Base-by-base conservation (phyloP, 2,329 filamentous ascomycete genomes). In the Talaromyces sp. region DNA sequence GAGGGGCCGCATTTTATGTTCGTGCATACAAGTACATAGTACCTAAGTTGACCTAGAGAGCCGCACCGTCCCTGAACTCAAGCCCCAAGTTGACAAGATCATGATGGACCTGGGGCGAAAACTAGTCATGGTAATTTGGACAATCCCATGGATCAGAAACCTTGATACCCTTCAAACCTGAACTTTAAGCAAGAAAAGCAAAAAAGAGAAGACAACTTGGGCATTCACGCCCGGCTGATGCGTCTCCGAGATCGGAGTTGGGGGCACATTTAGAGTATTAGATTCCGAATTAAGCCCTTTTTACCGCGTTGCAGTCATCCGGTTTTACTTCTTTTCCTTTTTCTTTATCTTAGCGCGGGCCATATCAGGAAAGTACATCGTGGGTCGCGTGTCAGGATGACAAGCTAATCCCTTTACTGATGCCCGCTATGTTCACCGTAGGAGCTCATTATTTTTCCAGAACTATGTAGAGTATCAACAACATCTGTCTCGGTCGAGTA, bases 181-280 rank as follows among this genome's bases (percentile, higher is more conserved):
- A 35, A 35, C 33, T 16, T 29, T 22, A 32, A 29, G 24, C 36
- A 37, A 14, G 19, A 27, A 37, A 37, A 33, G 2, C 6, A 22
- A 41, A 33, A 3, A 33, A 19, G 6, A 2, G 29, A 45, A 35
- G n/a, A 16, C 11, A 6, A 20, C 45, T 56, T 47, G 50, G 53
- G 45, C 47, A 19, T 20, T 17, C 7, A 41, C 46, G 24, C 20
- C 16, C 24, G 24, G 16, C 24, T 27, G 24, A 27, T 29, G 20
- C n/a, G 44, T 27, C 53, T 58, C 56, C 56, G 56, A 58, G 51
- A 45, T 58, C 56, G 56, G 56, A 58, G 53, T 29, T 16, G 20
- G 6, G 24, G 40, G 22, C 22, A 14, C 44, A 47, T 17, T 19
- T 22, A 45, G 33, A 32, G 42, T 45, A 16, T 45, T 8, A 3